Percentiles rank a stretch among this genome's conserved stretches.
These are phyloP conservation scores for Ceratocystis harringtonii DNA, from an alignment of 2,329 filamentous ascomycete species.

Conservation along the genomic window DNA sequence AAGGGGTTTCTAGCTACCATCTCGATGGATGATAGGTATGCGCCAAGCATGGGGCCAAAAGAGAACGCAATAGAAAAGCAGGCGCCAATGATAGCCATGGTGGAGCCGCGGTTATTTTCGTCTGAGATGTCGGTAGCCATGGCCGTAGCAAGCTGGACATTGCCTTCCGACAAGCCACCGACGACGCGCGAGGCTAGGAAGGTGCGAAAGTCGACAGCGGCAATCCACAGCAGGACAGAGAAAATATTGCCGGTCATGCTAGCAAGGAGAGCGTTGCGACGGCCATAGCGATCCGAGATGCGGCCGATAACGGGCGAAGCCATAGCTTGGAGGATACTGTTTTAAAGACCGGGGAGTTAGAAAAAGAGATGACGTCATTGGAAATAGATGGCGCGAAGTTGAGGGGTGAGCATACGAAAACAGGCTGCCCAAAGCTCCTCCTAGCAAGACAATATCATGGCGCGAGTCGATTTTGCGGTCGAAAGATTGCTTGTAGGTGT, in stretches of 20 bases:
- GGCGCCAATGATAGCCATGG: constrained; percentile 90
- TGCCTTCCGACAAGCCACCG: constrained; percentile 87
- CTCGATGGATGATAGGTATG: constrained; percentile 63
- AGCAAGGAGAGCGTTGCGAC: constrained; percentile 70
- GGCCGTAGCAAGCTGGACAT: constrained; percentile 87
- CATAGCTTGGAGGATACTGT: constrained; percentile 72
- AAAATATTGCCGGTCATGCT: constrained; percentile 90
- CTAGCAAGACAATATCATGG: constrained; percentile 92
- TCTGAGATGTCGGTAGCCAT: constrained; percentile 95
- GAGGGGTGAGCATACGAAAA: constrained; percentile 43
- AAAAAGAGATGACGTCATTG: constrained; percentile 1
- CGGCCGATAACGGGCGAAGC: constrained; percentile 82
- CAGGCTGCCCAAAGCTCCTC: constrained; percentile 81
- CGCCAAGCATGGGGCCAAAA: constrained; percentile 83
- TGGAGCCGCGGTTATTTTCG: constrained; percentile 65
- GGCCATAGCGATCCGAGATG: constrained; percentile 77
- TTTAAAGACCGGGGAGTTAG: background rate
- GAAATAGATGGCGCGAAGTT: background rate
- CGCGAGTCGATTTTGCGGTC: constrained; percentile 82
- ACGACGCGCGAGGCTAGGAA: constrained; percentile 89
- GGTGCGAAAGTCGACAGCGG: constrained; percentile 84
- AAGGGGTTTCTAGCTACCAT: constrained; percentile 82
- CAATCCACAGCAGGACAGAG: constrained; percentile 86
- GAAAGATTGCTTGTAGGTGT: constrained; percentile 89
- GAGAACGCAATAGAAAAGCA: constrained; percentile 98